Percentiles rank a stretch among this genome's conserved stretches.
phyloP scores from a whole-genome alignment of 2,329 filamentous ascomycete genomes.

The Hypoxylon sp. region DNA sequence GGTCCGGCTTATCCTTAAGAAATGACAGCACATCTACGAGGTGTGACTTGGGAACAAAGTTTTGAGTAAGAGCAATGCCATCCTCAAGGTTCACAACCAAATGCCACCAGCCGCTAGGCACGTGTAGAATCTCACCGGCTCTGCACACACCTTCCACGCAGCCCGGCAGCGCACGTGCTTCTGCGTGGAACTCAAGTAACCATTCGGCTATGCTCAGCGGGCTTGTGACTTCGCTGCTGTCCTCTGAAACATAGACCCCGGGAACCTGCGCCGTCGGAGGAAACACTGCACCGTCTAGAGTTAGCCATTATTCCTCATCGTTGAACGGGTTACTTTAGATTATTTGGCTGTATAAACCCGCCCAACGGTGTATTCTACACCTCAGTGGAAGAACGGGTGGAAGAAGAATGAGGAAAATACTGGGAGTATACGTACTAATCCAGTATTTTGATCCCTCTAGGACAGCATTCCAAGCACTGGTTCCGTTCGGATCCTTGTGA shows the following conservation, averaged over 20 bases:
- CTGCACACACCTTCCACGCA: conserved; percentile 88
- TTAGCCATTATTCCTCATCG: conserved; percentile 16
- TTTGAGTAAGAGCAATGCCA: conserved; percentile 92
- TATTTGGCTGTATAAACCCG: background rate
- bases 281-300: conserved; percentile 69
- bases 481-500: conserved; percentile 83
- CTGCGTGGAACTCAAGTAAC: conserved; percentile 87
- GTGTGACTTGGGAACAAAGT: conserved; percentile 86
- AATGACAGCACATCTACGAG: conserved; percentile 82
- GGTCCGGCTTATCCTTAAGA: conserved; percentile 81
- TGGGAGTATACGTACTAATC: conserved; percentile 67
- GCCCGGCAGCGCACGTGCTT: conserved; percentile 79
- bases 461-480: conserved; percentile 93
- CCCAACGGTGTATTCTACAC: background rate
- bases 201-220: conserved; percentile 97
- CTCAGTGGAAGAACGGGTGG: background rate
- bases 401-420: background rate
- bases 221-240: conserved; percentile 92
- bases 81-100: conserved; percentile 89
- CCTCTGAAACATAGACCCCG: conserved; percentile 88
- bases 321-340: background rate
- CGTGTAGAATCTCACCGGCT: conserved; percentile 88
- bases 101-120: conserved; percentile 97
- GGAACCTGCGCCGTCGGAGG: conserved; percentile 82
- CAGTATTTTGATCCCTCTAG: conserved; percentile 93